Percentiles rank a stretch among this genome's conserved stretches.
phyloP scores from a whole-genome alignment of 441 rosid species.

The Sinapis alba region DNA sequence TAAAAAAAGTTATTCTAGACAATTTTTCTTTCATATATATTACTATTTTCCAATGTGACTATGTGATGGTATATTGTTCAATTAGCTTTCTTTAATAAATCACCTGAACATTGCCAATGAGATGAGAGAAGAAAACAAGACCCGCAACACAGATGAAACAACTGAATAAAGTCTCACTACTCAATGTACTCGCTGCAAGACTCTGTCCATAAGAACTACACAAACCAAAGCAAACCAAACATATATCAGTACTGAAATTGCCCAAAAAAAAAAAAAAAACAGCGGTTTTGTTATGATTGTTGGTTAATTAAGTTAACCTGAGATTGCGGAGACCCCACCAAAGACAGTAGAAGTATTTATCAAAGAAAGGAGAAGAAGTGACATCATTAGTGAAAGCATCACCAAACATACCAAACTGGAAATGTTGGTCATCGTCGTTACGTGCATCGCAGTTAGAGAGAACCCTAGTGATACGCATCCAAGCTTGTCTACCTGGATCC shows the following conservation, averaged over 20 bases:
- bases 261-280: background rate
- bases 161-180: slow-evolving; percentile 70
- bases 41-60: too few relatives aligned
- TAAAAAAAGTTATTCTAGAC: too few relatives aligned
- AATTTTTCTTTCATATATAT: too few relatives aligned
- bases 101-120: slow-evolving; percentile 92
- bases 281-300: background rate
- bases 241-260: background rate
- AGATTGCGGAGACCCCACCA: slow-evolving; percentile 96
- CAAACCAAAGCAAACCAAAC: slow-evolving; percentile 5
- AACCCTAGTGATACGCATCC: slow-evolving; percentile 65
- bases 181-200: slow-evolving; percentile 65
- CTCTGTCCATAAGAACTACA: slow-evolving; percentile 84
- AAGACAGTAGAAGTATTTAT: slow-evolving; percentile 84
- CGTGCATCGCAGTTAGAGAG: slow-evolving; percentile 55
- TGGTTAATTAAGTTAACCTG: slow-evolving; percentile 45
- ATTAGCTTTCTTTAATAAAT: too few relatives aligned
- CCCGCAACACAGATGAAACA: slow-evolving; percentile 69
- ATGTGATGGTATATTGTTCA: too few relatives aligned
- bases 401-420: slow-evolving; percentile 72
- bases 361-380: slow-evolving; percentile 55
- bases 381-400: slow-evolving; percentile 72
- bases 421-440: slow-evolving; percentile 43
- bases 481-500: slow-evolving; percentile 51
- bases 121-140: slow-evolving; percentile 79